These are phyloP conservation scores for Penicillium coffeae DNA, from an alignment of 495 filamentous ascomycete genomes.

Conservation along the genomic window DNA sequence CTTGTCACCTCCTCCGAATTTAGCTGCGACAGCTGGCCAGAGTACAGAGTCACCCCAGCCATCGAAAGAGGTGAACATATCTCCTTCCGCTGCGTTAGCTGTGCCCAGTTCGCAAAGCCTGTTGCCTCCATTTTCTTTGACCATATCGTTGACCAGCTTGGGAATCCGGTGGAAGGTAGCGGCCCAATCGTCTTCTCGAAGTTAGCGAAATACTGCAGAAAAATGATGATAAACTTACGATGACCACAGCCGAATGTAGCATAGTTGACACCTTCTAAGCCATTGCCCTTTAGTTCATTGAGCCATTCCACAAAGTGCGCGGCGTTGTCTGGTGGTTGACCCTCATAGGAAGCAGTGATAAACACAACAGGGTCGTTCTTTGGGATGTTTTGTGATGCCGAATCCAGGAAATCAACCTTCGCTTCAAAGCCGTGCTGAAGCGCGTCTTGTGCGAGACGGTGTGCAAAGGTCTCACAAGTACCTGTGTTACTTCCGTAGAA, in stretches of 20 bases:
- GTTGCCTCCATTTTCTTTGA: slow-evolving; percentile 49
- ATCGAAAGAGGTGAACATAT: slow-evolving; percentile 71
- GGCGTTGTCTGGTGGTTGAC: slow-evolving; percentile 72
- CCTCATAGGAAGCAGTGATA: slow-evolving; percentile 70
- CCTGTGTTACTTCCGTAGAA: slow-evolving; percentile 72
- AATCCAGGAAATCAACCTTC: slow-evolving; percentile 55
- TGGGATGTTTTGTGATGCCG: slow-evolving; percentile 57
- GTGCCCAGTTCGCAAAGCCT: slow-evolving; percentile 54
- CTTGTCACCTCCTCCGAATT: slow-evolving; percentile 34
- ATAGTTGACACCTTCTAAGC: slow-evolving; percentile 53
- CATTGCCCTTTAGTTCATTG: slow-evolving; percentile 43
- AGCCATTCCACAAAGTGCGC: slow-evolving; percentile 66
- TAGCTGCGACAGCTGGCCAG: slow-evolving; percentile 59
- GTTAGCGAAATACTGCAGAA: slow-evolving; percentile 14
- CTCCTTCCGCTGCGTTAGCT: slow-evolving; percentile 57
- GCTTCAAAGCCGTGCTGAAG: slow-evolving; percentile 54
- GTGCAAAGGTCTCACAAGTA: slow-evolving; percentile 69
- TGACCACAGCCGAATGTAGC: slow-evolving; percentile 56
- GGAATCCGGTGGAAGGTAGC: slow-evolving; percentile 71
- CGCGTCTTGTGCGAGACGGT: slow-evolving; percentile 57
- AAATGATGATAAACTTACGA: slow-evolving; percentile 21
- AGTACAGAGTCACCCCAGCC: slow-evolving; percentile 61
- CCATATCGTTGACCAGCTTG: slow-evolving; percentile 53
- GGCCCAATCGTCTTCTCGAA: slow-evolving; percentile 52
- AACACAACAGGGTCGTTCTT: slow-evolving; percentile 60